phyloP scores from a whole-genome alignment of 1,284 basidiomycete genomes.

The Pyrrhoderma noxium region DNA sequence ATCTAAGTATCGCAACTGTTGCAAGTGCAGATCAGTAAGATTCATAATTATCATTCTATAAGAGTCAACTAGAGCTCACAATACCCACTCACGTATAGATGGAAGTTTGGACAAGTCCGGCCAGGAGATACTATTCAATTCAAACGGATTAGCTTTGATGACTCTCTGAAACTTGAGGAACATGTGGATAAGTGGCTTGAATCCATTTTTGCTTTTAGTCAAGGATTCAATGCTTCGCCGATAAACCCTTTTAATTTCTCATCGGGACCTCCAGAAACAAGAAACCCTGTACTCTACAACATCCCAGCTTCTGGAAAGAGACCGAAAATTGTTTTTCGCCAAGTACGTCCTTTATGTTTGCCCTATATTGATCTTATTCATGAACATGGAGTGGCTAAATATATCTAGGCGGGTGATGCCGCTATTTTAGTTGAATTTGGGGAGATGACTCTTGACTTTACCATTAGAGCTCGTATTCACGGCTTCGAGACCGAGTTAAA shows the following conservation, averaged over 20 bases:
- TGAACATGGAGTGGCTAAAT: slow-evolving; percentile 7
- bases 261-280: slow-evolving; percentile 9
- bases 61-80: neutral
- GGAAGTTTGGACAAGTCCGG: slow-evolving; percentile 57
- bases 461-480: slow-evolving; percentile 47
- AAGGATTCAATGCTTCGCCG: slow-evolving; percentile 4
- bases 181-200: slow-evolving; percentile 28
- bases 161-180: slow-evolving; percentile 28
- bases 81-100: slow-evolving; percentile 29
- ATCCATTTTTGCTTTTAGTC: slow-evolving; percentile 21
- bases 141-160: slow-evolving; percentile 37
- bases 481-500: slow-evolving; percentile 42
- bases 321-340: slow-evolving; percentile 36
- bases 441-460: slow-evolving; percentile 41
- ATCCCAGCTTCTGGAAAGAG: slow-evolving; percentile 21
- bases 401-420: slow-evolving; percentile 44
- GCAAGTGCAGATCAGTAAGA: slow-evolving; percentile 43
- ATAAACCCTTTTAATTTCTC: slow-evolving; percentile 14
- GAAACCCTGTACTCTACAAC: slow-evolving; percentile 31
- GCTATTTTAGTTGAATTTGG: slow-evolving; percentile 57
- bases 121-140: slow-evolving; percentile 48
- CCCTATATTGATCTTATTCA: neutral
- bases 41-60: slow-evolving; percentile 3
- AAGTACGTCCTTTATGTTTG: slow-evolving; percentile 27
- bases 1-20: slow-evolving; percentile 49